Evolutionary conservation across 441 rosid genomes (phyloP).

Genomic region (Bruguiera hainesii): DNA sequence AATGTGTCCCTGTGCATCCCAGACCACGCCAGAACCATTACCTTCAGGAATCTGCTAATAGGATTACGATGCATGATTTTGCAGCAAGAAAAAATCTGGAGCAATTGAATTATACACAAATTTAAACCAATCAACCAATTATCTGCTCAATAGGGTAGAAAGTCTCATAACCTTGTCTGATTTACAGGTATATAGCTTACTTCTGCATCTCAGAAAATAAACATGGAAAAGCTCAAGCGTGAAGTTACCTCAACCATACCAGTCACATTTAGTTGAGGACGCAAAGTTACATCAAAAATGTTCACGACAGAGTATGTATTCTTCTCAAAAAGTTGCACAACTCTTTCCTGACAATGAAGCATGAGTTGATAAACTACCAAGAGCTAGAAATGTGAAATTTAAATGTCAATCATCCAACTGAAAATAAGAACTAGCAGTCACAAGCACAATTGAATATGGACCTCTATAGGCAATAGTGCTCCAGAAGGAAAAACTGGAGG

Average conservation of each 20-base stretch:
- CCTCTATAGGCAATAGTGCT: conserved; percentile 87
- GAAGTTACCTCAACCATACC: conserved; percentile 83
- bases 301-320: conserved; percentile 94
- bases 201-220: not conserved
- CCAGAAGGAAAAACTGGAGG: conserved; percentile 77
- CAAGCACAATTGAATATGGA: conserved; percentile 22
- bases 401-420: conserved; percentile 11
- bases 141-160: conserved; percentile 1
- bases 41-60: conserved; percentile 85
- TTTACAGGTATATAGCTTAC: not conserved
- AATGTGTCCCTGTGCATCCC: conserved; percentile 84
- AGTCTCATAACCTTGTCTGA: not conserved
- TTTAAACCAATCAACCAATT: conserved; percentile 1
- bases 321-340: conserved; percentile 74
- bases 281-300: conserved; percentile 87
- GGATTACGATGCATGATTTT: no score
- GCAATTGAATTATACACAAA: no score
- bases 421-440: conserved; percentile 1
- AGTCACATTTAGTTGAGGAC: conserved; percentile 86
- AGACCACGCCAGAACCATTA: conserved; percentile 98
- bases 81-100: no score
- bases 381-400: conserved; percentile 5
- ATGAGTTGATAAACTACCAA: conserved; percentile 12
- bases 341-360: conserved; percentile 63
- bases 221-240: not conserved